These are phyloP conservation scores for Teratosphaeria nubilosa DNA, from an alignment of 2,329 filamentous ascomycete genomes.

Conservation along the genomic window DNA sequence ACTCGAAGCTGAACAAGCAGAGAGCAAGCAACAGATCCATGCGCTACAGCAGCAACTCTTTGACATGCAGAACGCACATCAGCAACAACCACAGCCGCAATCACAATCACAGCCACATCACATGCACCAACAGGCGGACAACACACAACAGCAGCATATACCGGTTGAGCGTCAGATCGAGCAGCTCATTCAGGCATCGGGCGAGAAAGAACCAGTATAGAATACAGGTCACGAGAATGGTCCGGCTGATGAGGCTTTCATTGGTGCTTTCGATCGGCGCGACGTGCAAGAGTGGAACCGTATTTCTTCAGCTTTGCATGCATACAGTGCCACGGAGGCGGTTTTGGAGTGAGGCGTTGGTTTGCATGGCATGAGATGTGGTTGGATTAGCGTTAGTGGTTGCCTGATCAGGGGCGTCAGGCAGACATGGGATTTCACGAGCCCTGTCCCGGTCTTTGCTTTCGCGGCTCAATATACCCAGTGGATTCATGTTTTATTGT, in stretches of 20 bases:
- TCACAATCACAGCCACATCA: not conserved
- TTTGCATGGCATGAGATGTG: not conserved
- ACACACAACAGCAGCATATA: not conserved
- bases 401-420: not conserved
- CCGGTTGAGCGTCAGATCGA: not conserved
- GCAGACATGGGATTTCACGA: not conserved
- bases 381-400: not conserved
- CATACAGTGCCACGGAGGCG: not conserved
- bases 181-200: not conserved
- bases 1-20: constrained; percentile 9
- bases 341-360: not conserved
- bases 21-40: not conserved
- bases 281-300: not conserved
- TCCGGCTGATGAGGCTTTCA: not conserved
- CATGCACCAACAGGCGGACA: not conserved
- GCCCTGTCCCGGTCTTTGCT: not conserved
- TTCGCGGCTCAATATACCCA: not conserved
- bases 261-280: not conserved
- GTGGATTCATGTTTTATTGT: not conserved
- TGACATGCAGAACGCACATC: not conserved
- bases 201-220: not conserved
- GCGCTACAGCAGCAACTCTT: not conserved
- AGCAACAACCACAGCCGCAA: not conserved
- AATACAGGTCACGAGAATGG: not conserved
- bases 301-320: not conserved